Evolutionary conservation across 1,284 basidiomycete species (phyloP).

Genomic region (Ceratobasidium sp.): DNA sequence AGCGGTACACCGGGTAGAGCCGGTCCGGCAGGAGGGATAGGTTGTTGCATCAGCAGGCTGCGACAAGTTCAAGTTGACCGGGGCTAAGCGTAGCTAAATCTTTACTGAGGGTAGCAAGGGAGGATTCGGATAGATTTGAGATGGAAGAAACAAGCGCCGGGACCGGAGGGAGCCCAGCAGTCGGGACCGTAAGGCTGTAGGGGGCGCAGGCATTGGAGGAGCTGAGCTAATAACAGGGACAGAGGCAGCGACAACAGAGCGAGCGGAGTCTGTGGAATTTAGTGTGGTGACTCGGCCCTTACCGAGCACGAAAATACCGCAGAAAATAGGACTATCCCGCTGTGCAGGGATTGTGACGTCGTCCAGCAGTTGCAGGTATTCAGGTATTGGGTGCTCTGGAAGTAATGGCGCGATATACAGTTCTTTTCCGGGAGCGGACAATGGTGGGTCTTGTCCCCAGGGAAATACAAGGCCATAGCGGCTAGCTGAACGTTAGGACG

Average conservation of each 20-base stretch:
- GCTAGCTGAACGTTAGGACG: slow-evolving; percentile 51
- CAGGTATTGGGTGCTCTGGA: slow-evolving; percentile 73
- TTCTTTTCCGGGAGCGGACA: slow-evolving; percentile 79
- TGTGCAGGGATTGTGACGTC: slow-evolving; percentile 71
- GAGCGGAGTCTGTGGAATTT: slow-evolving; percentile 52
- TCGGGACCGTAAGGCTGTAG: slow-evolving; percentile 10
- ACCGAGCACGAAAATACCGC: slow-evolving; percentile 83
- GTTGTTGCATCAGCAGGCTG: slow-evolving; percentile 36
- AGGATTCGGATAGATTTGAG: slow-evolving; percentile 27
- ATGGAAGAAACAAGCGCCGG: slow-evolving; percentile 35
- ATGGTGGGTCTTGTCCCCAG: slow-evolving; percentile 75
- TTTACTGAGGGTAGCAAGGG: slow-evolving; percentile 28
- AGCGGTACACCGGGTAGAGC: slow-evolving; percentile 62
- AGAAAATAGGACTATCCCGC: slow-evolving; percentile 68
- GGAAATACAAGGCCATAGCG: slow-evolving; percentile 88
- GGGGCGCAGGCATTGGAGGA: slow-evolving; percentile 45
- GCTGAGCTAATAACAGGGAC: slow-evolving; percentile 42
- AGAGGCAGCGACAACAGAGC: slow-evolving; percentile 42
- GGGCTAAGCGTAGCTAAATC: slow-evolving; percentile 29
- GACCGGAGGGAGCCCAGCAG: slow-evolving; percentile 16
- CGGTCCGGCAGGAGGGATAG: slow-evolving; percentile 51
- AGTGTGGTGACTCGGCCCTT: slow-evolving; percentile 58
- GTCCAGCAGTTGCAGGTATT: slow-evolving; percentile 85
- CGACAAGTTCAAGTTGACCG: slow-evolving; percentile 32
- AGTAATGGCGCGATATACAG: slow-evolving; percentile 85